Evolutionary conservation across 2,329 filamentous ascomycete species (phyloP).

Genomic region (Hymenoscyphus scutula): DNA sequence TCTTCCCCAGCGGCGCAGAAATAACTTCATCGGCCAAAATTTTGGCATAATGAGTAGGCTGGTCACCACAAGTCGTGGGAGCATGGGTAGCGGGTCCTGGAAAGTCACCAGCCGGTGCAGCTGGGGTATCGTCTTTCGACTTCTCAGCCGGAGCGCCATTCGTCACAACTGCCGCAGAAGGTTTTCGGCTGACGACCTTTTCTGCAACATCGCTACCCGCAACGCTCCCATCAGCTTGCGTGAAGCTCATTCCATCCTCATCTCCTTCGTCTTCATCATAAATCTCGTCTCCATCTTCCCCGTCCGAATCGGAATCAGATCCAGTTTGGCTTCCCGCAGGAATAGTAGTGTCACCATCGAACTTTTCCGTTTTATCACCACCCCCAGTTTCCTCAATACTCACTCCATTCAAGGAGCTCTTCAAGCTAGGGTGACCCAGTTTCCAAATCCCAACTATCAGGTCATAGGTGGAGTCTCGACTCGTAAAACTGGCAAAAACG

Average conservation of each 20-base stretch:
- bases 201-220: constrained; percentile 56
- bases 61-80: constrained; percentile 82
- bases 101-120: constrained; percentile 59
- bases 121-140: constrained; percentile 46
- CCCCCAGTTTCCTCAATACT: constrained; percentile 73
- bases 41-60: constrained; percentile 77
- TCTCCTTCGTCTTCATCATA: constrained; percentile 79
- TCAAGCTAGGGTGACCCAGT: constrained; percentile 86
- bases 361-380: constrained; percentile 89
- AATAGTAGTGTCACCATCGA: constrained; percentile 47
- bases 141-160: constrained; percentile 51
- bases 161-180: constrained; percentile 55
- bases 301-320: constrained; percentile 49
- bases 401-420: constrained; percentile 88
- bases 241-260: constrained; percentile 59
- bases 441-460: constrained; percentile 98
- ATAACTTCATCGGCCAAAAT: constrained; percentile 82
- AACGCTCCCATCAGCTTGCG: constrained; percentile 45
- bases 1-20: constrained; percentile 82
- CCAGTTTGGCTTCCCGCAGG: constrained; percentile 46
- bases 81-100: constrained; percentile 80
- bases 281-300: constrained; percentile 69
- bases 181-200: constrained; percentile 66
- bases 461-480: constrained; percentile 93
- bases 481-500: constrained; percentile 92